Evolutionary conservation across 345 rosid species (phyloP).

Genomic region (Bruguiera gymnorhiza): DNA sequence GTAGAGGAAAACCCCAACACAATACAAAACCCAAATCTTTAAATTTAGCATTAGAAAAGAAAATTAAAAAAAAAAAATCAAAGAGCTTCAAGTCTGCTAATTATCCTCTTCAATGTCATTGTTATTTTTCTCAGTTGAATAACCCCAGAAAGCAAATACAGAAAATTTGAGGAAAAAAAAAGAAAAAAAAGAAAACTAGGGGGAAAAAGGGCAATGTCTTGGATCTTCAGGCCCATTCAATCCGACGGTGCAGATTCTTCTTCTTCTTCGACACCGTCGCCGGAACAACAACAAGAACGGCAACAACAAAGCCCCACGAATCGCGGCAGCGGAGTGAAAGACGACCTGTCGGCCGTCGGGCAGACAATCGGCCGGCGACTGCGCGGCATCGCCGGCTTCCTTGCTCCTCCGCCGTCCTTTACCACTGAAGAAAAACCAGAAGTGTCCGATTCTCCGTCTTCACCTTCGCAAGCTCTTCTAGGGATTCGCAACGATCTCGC

Average conservation of each 20-base stretch:
- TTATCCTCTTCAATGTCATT: too few species aligned
- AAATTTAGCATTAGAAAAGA: too few species aligned
- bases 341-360: slow-evolving; percentile 38
- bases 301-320: slow-evolving; percentile 7
- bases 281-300: background rate
- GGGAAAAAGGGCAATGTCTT: slow-evolving; percentile 37
- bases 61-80: too few species aligned
- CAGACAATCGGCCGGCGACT: slow-evolving; percentile 48
- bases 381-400: slow-evolving; percentile 58
- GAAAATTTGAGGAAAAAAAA: background rate
- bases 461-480: slow-evolving; percentile 31
- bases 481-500: slow-evolving; percentile 70
- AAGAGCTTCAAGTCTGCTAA: too few species aligned
- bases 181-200: background rate
- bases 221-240: slow-evolving; percentile 52
- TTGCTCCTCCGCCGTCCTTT: slow-evolving; percentile 42
- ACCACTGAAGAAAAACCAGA: background rate
- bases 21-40: too few species aligned
- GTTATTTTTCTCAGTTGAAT: too few species aligned
- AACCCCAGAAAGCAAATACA: too few species aligned
- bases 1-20: too few species aligned
- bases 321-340: slow-evolving; percentile 25
- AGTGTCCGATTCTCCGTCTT: slow-evolving; percentile 24
- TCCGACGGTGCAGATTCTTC: slow-evolving; percentile 30
- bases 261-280: slow-evolving; percentile 20